Conservation (phyloP, 805 yeast genomes). For the Metschnikowia lochheadii region DNA sequence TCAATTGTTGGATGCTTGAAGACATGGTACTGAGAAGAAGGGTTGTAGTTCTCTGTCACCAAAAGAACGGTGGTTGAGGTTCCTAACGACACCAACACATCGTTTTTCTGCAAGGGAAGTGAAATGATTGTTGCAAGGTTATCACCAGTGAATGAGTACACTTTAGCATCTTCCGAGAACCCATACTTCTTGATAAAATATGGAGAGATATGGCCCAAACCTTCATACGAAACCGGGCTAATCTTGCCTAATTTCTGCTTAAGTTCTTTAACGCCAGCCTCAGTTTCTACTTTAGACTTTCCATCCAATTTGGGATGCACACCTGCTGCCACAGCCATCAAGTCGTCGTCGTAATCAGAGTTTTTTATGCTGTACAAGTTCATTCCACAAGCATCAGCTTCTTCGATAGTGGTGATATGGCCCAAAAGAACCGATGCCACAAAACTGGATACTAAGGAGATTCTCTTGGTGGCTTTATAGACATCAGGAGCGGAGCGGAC, state of each 20-base stretch:
- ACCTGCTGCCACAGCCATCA: conserved; percentile 54
- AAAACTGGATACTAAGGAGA: conserved; percentile 76
- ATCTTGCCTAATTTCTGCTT: conserved; percentile 51
- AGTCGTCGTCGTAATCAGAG: conserved; percentile 50
- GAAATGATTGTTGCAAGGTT: conserved; percentile 85
- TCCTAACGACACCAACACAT: conserved; percentile 77
- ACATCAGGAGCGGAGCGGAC: conserved; percentile 46
- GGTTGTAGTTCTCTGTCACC: conserved; percentile 71
- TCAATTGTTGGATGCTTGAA: conserved; percentile 83
- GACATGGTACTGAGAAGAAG: conserved; percentile 79
- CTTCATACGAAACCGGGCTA: conserved; percentile 46
- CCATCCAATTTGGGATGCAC: conserved; percentile 43
- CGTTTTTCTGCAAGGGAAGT: conserved; percentile 71
- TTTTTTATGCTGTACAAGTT: conserved; percentile 72
- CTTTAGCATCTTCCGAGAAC: conserved; percentile 49
- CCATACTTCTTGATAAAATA: conserved; percentile 69
- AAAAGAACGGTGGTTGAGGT: conserved; percentile 87
- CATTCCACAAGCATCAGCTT: conserved; percentile 92
- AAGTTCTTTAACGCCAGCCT: conserved; percentile 37
- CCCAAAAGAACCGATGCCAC: conserved; percentile 70
- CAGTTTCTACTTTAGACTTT: conserved; percentile 17
- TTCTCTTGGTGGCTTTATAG: conserved; percentile 55
- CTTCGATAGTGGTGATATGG: conserved; percentile 59
- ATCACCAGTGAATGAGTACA: conserved; percentile 85
- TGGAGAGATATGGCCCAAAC: conserved; percentile 49